Base-by-base conservation (phyloP, 306 rosid genomes). In the Rosa rugosa region DNA sequence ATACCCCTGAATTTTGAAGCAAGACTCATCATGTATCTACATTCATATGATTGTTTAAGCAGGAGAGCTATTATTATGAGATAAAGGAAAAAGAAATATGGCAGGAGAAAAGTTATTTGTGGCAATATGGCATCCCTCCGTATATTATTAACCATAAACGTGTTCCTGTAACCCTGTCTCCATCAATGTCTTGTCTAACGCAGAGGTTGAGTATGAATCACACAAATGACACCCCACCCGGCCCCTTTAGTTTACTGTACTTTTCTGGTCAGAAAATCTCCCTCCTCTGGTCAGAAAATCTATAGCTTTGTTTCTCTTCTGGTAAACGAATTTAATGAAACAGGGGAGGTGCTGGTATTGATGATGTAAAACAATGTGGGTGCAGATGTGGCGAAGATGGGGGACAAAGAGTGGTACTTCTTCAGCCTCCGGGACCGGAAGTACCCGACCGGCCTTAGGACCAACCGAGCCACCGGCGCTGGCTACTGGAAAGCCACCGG, bases 401-500 rank as follows among this genome's bases (percentile, higher is more conserved):
- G 96, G 0, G 94, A 88, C 59, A 89, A 85, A 73, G 94, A 91
- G 79, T 89, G 98, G 98, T 93, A 89, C 84, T 75, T 93, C 78
- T 91, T 84, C 88, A 93, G 97, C 75, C 50, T 88, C 64, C 85
- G 94, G 46, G 98, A 93, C 85, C 86, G 93, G 73, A 93, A 93
- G 67, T 93, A 93, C 75, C 97, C 98, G 69, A 93, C 90, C 0
- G 98, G 97, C 20, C 53, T 89, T 4, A 87, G 98, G 67, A 88
- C 97, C 41, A 93, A 93, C 83, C 81, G 97, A 46, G 97, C 98
- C 5, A 93, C 98, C 0, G 89, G 88, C 40, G 85, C 89, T 25
- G 97, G 96, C 1, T 93, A 93, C 83, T 93, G 96, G 97, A 93
- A 93, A 40, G 98, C 98, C 17, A 93, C 97, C 10, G 98, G 98